phyloP scores from a whole-genome alignment of 768 basidiomycete species.

The Suillus spraguei region DNA sequence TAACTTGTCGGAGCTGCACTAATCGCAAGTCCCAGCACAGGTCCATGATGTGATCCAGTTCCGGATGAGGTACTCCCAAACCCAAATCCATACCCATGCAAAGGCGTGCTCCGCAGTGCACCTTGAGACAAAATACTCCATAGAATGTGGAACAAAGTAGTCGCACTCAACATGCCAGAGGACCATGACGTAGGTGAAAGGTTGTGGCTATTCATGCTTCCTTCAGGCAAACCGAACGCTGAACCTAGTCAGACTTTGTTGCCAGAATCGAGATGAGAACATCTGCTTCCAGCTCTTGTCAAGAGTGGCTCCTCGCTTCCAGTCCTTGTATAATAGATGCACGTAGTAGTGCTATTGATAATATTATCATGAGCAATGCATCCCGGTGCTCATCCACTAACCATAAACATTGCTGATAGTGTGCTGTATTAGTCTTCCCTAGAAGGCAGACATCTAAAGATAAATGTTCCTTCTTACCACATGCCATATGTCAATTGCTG shows the following conservation, averaged over 20 bases:
- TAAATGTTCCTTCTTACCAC: too few relatives aligned
- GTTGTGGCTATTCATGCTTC: constrained; percentile 25
- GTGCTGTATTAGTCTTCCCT: too few relatives aligned
- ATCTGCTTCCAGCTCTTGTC: constrained; percentile 9
- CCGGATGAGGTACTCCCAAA: constrained; percentile 25
- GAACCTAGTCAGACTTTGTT: constrained; percentile 26
- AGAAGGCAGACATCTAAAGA: too few relatives aligned
- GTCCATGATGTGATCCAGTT: constrained; percentile 11
- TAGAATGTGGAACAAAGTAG: constrained; percentile 28
- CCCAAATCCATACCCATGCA: constrained; percentile 21
- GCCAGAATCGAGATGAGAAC: constrained; percentile 11
- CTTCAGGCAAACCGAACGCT: constrained; percentile 31
- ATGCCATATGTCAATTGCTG: too few relatives aligned
- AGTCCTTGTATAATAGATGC: too few relatives aligned
- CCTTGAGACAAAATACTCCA: constrained; percentile 37
- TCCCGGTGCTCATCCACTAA: too few relatives aligned
- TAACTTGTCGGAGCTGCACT: background rate
- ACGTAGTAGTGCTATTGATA: too few relatives aligned
- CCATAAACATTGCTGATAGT: too few relatives aligned
- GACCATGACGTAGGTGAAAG: constrained; percentile 6
- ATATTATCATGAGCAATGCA: too few relatives aligned
- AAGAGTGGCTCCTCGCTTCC: constrained; percentile 34
- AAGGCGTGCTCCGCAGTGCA: constrained; percentile 25
- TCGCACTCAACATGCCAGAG: constrained; percentile 26
- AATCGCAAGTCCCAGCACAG: constrained; percentile 1